A percentile compares a stretch with the other conserved stretches of the same genome.
phyloP scores from a whole-genome alignment of 2,329 filamentous ascomycete genomes.

The Aspergillus puulaauensis region DNA sequence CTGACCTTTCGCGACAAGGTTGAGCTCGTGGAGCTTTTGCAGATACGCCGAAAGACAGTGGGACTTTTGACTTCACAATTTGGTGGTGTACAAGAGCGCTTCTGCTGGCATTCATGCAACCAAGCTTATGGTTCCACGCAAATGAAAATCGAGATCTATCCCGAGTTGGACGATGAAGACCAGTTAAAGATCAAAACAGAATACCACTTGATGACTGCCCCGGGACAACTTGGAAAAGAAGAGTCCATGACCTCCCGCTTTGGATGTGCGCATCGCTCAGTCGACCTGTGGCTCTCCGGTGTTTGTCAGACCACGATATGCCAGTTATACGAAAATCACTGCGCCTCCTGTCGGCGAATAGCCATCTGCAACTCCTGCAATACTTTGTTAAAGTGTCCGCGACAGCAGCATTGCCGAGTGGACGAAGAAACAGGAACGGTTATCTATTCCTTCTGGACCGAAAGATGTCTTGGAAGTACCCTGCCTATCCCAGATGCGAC shows the following conservation, averaged over 20 bases:
- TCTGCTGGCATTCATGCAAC: constrained; percentile 40
- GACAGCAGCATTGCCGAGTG: constrained; percentile 30
- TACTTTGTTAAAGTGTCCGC: constrained; percentile 33
- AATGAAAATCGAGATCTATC: constrained; percentile 35
- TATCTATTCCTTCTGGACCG: constrained; percentile 38
- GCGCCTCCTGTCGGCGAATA: constrained; percentile 36
- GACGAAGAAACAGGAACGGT: constrained; percentile 24
- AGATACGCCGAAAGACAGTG: constrained; percentile 28
- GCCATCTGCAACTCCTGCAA: constrained; percentile 37
- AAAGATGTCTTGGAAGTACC: constrained; percentile 32
- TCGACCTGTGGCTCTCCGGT: constrained; percentile 41
- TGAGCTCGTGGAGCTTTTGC: constrained; percentile 34
- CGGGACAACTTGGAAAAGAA: constrained; percentile 38
- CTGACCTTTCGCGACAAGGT: constrained; percentile 39
- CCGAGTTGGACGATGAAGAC: constrained; percentile 32
- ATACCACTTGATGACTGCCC: constrained; percentile 35
- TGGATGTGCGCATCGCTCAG: constrained; percentile 40
- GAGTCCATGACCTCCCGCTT: constrained; percentile 40
- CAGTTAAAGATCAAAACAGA: constrained; percentile 37
- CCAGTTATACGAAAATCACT: constrained; percentile 33
- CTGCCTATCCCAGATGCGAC: constrained; percentile 27
- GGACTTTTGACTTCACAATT: constrained; percentile 27
- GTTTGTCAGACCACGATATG: constrained; percentile 40
- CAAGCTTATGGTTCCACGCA: constrained; percentile 36
- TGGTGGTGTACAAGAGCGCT: constrained; percentile 31